phyloP scores from a whole-genome alignment of 2,329 filamentous ascomycete species.

The Cordyceps fumosorosea region DNA sequence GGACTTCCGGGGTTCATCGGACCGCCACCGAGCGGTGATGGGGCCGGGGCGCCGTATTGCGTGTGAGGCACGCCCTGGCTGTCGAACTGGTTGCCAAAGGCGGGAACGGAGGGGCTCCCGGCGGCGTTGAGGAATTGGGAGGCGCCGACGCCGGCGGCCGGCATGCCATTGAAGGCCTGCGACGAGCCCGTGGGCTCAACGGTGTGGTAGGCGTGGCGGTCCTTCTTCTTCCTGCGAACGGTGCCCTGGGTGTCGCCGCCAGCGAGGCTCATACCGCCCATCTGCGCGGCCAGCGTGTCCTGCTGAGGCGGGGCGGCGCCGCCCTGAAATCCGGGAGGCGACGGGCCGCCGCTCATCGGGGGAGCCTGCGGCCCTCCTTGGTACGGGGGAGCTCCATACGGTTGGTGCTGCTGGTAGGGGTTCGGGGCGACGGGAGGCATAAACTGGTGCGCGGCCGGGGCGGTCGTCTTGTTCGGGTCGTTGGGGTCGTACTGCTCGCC shows the following conservation, averaged over 20 bases:
- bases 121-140: conserved; percentile 33
- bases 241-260: conserved; percentile 43
- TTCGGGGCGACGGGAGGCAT: conserved; percentile 47
- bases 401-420: conserved; percentile 44
- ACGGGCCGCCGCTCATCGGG: conserved; percentile 24
- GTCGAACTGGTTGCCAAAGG: conserved; percentile 38
- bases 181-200: conserved; percentile 67
- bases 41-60: background rate
- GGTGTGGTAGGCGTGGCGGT: conserved; percentile 85
- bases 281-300: conserved; percentile 58
- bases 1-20: conserved; percentile 21
- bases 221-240: conserved; percentile 77
- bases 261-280: conserved; percentile 65
- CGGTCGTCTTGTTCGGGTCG: conserved; percentile 44
- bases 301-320: conserved; percentile 33
- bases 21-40: conserved; percentile 1
- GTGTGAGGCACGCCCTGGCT: conserved; percentile 20
- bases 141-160: conserved; percentile 46
- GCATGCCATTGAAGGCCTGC: conserved; percentile 63
- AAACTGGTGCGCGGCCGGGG: conserved; percentile 49
- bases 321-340: conserved; percentile 20
- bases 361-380: conserved; percentile 27
- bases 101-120: conserved; percentile 21
- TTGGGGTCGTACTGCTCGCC: conserved; percentile 48
- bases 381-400: conserved; percentile 37